Conservation (phyloP, 225 moss, liverwort and hornwort genomes). For the Physcomitrium patens region DNA sequence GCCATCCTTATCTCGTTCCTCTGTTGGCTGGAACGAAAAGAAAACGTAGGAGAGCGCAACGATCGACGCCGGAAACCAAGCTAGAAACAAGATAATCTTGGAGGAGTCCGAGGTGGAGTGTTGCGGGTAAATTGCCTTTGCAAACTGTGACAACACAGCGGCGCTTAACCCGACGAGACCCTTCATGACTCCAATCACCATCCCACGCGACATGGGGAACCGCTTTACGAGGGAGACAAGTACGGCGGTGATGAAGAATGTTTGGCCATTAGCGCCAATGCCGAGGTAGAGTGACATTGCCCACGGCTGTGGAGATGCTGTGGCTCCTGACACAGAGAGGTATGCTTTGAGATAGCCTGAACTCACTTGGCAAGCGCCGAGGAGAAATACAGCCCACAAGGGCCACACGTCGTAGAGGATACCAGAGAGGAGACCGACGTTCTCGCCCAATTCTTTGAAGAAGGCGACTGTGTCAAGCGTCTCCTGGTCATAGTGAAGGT, state of each 20-base stretch:
- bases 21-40: conserved; percentile 12
- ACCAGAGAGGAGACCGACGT: conserved; percentile 49
- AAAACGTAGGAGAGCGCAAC: conserved; percentile 36
- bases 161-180: conserved; percentile 48
- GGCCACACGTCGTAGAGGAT: conserved; percentile 57
- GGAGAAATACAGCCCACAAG: conserved; percentile 39
- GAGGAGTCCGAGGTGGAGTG: background rate
- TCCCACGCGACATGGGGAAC: conserved; percentile 46
- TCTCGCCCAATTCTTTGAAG: conserved; percentile 61
- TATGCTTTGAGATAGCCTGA: conserved; percentile 46
- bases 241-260: conserved; percentile 54
- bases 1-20: background rate
- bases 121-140: conserved; percentile 26
- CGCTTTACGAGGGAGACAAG: conserved; percentile 51
- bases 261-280: conserved; percentile 50
- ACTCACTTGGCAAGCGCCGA: conserved; percentile 44
- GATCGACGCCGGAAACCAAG: conserved; percentile 45
- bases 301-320: conserved; percentile 38
- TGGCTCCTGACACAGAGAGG: conserved; percentile 38
- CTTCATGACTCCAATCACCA: conserved; percentile 59
- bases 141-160: conserved; percentile 42
- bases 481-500: conserved; percentile 49
- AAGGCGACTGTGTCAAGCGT: conserved; percentile 57
- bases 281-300: conserved; percentile 47
- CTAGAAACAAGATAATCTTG: conserved; percentile 36